Base-by-base conservation (phyloP, 257 asterid species). In the Nicotiana sylvestris region DNA sequence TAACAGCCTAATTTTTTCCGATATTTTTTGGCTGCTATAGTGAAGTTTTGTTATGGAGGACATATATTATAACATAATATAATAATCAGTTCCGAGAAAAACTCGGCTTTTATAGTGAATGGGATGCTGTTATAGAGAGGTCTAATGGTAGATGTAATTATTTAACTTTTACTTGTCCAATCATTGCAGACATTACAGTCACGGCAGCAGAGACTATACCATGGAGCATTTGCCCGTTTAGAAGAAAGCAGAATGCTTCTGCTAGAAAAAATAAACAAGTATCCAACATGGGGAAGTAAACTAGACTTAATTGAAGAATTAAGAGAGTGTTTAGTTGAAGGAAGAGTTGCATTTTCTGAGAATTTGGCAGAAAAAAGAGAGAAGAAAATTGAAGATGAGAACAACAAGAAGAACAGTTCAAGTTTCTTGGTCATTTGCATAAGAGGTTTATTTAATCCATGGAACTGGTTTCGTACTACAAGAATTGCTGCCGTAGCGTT, bases 191-290 rank as follows among this genome's bases (percentile, higher is more conserved):
- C 39, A 32, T 29, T 80, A 12, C 74, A 83, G 66, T 87, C 86
- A 16, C 70, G 85, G 3, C 86, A 89, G 13, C 56, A 81, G 69
- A 77, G 29, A 25, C 80, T 81, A 27, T 69, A 21, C 78, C 81
- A 88, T 13, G 92, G 85, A 58, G 91, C 92, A 0, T 18, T 90
- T 12, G 84, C 70, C 10, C 72, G 82, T 30, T 46, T 93, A 80
- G 90, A 90, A 55, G 89, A 88, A 76, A 91, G 90, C 82, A 88
- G 87, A 76, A 69, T 53, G 81, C 18, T 49, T 37, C 83, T 93
- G 60, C 58, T 87, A 6, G 90, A 91, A 32, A 87, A 51, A 53
- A 78, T 86, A 77, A 86, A 78, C 2, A 83, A 83, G 35, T 87
- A 77, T 66, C 78, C 87, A 4, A 78, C 81, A 18, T 84, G 86